phyloP scores from a whole-genome alignment of 768 basidiomycete genomes.

The Auriculariales sp. region DNA sequence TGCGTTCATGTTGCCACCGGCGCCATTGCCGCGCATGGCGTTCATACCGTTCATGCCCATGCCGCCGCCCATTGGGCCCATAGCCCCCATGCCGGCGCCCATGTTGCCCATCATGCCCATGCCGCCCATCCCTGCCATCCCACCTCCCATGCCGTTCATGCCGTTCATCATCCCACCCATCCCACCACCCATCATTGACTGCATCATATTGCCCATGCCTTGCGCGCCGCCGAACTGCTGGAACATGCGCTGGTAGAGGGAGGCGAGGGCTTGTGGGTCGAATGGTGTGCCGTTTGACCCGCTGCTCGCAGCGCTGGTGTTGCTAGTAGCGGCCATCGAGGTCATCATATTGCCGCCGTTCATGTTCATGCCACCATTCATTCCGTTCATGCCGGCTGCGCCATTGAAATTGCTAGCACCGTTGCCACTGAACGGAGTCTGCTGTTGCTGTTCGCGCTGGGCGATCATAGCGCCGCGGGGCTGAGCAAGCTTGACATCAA shows the following conservation, averaged over 20 bases:
- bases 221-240: slow-evolving; percentile 53
- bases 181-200: slow-evolving; percentile 15
- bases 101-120: slow-evolving; percentile 15
- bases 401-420: slow-evolving; percentile 15
- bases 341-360: slow-evolving; percentile 6
- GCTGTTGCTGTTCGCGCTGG: slow-evolving; percentile 19
- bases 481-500: slow-evolving; percentile 94
- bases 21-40: slow-evolving; percentile 23
- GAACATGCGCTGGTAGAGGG: slow-evolving; percentile 93
- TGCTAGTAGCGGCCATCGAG: slow-evolving; percentile 20
- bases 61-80: slow-evolving; percentile 18
- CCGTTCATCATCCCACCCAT: slow-evolving; percentile 32
- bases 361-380: slow-evolving; percentile 12
- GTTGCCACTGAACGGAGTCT: slow-evolving; percentile 28
- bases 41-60: slow-evolving; percentile 31
- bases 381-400: neutral
- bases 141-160: slow-evolving; percentile 29
- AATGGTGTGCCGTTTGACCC: slow-evolving; percentile 36
- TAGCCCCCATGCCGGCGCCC: slow-evolving; percentile 11
- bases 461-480: slow-evolving; percentile 36
- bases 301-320: slow-evolving; percentile 22
- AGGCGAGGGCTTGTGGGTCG: slow-evolving; percentile 84
- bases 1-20: slow-evolving; percentile 22
- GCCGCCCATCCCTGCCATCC: slow-evolving; percentile 9
- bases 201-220: slow-evolving; percentile 21